A percentile compares a stretch with the other conserved stretches of the same genome.
These are phyloP conservation scores for Peltaster fructicola DNA, from an alignment of 2,329 filamentous ascomycete genomes.

Conservation along the genomic window DNA sequence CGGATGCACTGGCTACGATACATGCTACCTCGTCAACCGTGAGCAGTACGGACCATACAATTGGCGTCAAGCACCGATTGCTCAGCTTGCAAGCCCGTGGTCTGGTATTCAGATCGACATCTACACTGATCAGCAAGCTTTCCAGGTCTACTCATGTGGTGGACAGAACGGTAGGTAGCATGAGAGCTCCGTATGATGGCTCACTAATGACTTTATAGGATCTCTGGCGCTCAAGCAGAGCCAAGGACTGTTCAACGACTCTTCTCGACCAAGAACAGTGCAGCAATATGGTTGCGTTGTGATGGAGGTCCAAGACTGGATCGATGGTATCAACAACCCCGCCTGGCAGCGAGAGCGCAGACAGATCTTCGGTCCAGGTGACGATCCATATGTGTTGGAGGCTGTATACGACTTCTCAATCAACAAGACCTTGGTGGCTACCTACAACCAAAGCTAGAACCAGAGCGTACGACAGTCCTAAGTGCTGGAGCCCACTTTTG, in stretches of 20 bases:
- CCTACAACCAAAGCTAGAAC: constrained; percentile 4
- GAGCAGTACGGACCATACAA: constrained; percentile 38
- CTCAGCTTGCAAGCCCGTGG: constrained; percentile 52
- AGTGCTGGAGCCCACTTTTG: too few relatives aligned
- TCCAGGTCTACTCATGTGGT: constrained; percentile 77
- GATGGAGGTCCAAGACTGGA: constrained; percentile 84
- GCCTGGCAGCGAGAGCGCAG: constrained; percentile 55
- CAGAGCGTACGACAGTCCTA: too few relatives aligned
- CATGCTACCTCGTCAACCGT: constrained; percentile 52
- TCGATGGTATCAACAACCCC: constrained; percentile 88
- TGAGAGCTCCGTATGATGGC: neutral
- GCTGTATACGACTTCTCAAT: constrained; percentile 27
- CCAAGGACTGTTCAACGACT: constrained; percentile 43
- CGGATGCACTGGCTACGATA: constrained; percentile 75
- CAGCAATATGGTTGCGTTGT: constrained; percentile 71
- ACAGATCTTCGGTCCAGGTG: constrained; percentile 30
- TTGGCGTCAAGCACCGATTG: constrained; percentile 45
- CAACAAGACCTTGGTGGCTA: constrained; percentile 9
- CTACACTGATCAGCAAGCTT: constrained; percentile 66
- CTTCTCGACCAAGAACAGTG: constrained; percentile 42
- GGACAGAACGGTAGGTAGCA: constrained; percentile 37
- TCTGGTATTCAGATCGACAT: constrained; percentile 74
- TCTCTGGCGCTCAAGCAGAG: constrained; percentile 49
- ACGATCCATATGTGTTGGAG: constrained; percentile 26
- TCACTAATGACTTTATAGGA: constrained; percentile 20